phyloP scores from a whole-genome alignment of 2,329 filamentous ascomycete genomes.

The Penicillium sp. region DNA sequence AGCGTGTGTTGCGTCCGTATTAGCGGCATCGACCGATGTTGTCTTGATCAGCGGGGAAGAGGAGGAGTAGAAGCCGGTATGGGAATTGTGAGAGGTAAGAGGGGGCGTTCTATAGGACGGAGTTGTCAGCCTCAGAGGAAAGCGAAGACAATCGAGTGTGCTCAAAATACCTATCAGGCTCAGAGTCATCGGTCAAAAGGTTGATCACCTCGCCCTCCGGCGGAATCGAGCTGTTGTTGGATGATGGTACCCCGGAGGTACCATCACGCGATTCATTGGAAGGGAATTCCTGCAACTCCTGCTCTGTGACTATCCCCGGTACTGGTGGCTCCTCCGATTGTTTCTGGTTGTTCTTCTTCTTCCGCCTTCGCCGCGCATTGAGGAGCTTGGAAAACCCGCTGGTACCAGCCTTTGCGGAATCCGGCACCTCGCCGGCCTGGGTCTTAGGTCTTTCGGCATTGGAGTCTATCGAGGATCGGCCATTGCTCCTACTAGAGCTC shows the following conservation, averaged over 20 bases:
- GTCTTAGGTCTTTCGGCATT: constrained; percentile 35
- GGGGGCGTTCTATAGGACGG: constrained; percentile 38
- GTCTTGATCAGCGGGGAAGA: constrained; percentile 63
- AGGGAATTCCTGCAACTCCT: constrained; percentile 18
- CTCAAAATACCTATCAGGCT: constrained; percentile 38
- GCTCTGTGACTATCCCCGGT: constrained; percentile 19
- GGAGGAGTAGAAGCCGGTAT: constrained; percentile 61
- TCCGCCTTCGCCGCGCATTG: constrained; percentile 40
- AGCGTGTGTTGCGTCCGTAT: constrained; percentile 28
- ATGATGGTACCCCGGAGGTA: constrained; percentile 21
- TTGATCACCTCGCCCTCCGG: constrained; percentile 24
- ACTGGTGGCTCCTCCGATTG: constrained; percentile 21
- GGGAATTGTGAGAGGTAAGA: constrained; percentile 56
- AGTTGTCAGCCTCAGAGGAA: background rate
- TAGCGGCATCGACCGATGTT: constrained; percentile 41
- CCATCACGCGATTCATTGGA: constrained; percentile 25
- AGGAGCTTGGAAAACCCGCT: constrained; percentile 51
- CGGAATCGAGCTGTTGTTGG: constrained; percentile 17
- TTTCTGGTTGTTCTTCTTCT: constrained; percentile 34
- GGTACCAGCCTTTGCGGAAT: constrained; percentile 35
- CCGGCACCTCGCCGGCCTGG: constrained; percentile 34
- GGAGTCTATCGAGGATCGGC: constrained; percentile 37
- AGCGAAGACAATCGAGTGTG: background rate
- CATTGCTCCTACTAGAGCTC: constrained; percentile 31
- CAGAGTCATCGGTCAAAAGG: constrained; percentile 34